These are phyloP conservation scores for Caloboletus firmus DNA, from an alignment of 1,284 basidiomycete genomes.

Conservation along the genomic window DNA sequence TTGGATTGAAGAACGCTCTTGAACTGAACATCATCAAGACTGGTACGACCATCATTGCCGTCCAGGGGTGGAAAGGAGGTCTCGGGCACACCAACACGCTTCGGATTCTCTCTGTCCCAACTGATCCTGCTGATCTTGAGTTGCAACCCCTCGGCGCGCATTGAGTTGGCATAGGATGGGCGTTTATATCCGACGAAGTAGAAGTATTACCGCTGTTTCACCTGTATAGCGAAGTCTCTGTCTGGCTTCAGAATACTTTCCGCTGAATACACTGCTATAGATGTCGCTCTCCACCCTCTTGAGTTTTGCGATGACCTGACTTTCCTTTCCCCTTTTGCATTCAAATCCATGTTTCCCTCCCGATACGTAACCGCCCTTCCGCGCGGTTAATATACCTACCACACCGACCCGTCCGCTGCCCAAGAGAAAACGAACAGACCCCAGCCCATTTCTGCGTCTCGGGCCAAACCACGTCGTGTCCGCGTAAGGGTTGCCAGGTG, in stretches of 20 bases:
- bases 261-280: too few relatives aligned
- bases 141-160: constrained; percentile 61
- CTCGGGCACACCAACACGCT: constrained; percentile 90
- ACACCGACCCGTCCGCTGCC: constrained; percentile 54
- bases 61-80: constrained; percentile 99
- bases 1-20: constrained; percentile 88
- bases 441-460: constrained; percentile 47
- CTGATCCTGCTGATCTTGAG: constrained; percentile 80
- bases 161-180: constrained; percentile 20
- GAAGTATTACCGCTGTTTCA: constrained; percentile 9
- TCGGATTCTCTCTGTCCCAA: constrained; percentile 81
- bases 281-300: not conserved
- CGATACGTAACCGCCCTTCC: constrained; percentile 11
- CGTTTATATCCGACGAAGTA: constrained; percentile 1
- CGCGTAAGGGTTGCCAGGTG: constrained; percentile 58
- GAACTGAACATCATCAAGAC: constrained; percentile 86
- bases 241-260: not conserved
- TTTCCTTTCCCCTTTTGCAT: not conserved
- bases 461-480: constrained; percentile 45
- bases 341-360: constrained; percentile 3
- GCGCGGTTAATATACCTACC: constrained; percentile 35
- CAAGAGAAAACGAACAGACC: constrained; percentile 58
- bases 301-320: constrained; percentile 1
- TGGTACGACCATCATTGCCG: constrained; percentile 89
- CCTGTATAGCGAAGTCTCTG: not conserved